These are phyloP conservation scores for Eudorina sp. DNA, from an alignment of 139 green algal genomes.

Conservation along the genomic window DNA sequence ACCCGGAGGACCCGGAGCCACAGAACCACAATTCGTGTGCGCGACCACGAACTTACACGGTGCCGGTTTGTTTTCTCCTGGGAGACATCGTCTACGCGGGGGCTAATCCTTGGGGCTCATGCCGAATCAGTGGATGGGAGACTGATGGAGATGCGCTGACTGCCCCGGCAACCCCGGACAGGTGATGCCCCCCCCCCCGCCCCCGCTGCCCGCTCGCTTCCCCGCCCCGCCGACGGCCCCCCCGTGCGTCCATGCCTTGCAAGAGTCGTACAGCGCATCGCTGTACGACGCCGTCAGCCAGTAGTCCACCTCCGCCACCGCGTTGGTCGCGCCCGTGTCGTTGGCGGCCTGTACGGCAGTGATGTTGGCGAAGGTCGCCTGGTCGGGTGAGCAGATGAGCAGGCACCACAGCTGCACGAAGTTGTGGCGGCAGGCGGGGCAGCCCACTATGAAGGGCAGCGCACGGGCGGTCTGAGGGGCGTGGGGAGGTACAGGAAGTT, in stretches of 20 bases:
- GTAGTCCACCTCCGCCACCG: conserved; percentile 71
- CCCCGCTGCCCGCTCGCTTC: too few species aligned
- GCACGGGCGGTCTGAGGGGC: conserved; percentile 71
- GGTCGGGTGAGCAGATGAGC: conserved; percentile 80
- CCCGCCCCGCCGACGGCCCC: background rate
- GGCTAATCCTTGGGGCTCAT: too few species aligned
- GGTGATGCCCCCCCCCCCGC: too few species aligned
- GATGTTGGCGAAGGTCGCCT: conserved; percentile 89
- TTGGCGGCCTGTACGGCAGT: conserved; percentile 67
- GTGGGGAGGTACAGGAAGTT: background rate
- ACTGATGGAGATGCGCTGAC: too few species aligned
- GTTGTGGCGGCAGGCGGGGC: conserved; percentile 92
- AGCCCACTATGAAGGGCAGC: conserved; percentile 86
- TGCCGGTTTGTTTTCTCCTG: too few species aligned
- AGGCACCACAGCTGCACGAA: conserved; percentile 91
- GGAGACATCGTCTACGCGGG: too few species aligned
- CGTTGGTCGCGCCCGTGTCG: conserved; percentile 46
- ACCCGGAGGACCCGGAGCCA: too few species aligned
- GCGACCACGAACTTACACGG: too few species aligned
- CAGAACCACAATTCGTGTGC: too few species aligned
- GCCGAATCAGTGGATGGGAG: too few species aligned
- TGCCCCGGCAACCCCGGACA: too few species aligned
- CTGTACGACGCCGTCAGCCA: conserved; percentile 72
- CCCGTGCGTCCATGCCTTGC: conserved; percentile 69
- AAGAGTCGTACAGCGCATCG: conserved; percentile 80